phyloP scores from a whole-genome alignment of 768 basidiomycete species.

The Tylopilus sp. region DNA sequence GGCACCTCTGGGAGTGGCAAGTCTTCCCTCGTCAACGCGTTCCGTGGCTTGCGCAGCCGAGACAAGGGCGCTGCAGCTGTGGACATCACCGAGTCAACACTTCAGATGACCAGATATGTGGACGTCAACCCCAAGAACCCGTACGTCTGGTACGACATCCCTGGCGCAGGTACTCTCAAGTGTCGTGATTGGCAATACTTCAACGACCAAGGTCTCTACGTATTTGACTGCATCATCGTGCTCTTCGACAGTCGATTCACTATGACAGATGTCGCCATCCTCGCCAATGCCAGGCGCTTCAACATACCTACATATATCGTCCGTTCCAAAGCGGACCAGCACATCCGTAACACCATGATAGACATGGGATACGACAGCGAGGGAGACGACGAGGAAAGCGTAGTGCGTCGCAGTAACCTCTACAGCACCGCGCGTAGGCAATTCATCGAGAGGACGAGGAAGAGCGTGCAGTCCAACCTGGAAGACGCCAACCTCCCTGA shows the following conservation, averaged over 20 bases:
- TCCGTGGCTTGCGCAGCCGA: conserved; percentile 29
- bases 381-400: conserved; percentile 11
- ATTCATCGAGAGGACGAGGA: conserved; percentile 16
- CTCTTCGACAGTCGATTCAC: conserved; percentile 24
- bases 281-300: neutral
- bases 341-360: conserved; percentile 17
- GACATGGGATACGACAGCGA: conserved; percentile 20
- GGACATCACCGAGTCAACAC: conserved; percentile 19
- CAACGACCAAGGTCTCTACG: no score
- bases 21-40: conserved; percentile 37
- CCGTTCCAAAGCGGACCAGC: no score
- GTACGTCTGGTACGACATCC: no score
- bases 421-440: conserved; percentile 11
- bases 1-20: conserved; percentile 36
- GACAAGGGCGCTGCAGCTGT: conserved; percentile 16
- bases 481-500: conserved; percentile 23
- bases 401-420: conserved; percentile 7
- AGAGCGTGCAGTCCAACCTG: conserved; percentile 17
- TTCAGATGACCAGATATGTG: conserved; percentile 9
- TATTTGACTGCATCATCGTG: conserved; percentile 17
- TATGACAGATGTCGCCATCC: conserved; percentile 21
- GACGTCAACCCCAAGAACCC: conserved; percentile 13
- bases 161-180: conserved; percentile 20
- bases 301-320: no score
- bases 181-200: conserved; percentile 22